Evolutionary conservation across 164 flowering plant species (phyloP).

Genomic region (Dillenia turbinata): DNA sequence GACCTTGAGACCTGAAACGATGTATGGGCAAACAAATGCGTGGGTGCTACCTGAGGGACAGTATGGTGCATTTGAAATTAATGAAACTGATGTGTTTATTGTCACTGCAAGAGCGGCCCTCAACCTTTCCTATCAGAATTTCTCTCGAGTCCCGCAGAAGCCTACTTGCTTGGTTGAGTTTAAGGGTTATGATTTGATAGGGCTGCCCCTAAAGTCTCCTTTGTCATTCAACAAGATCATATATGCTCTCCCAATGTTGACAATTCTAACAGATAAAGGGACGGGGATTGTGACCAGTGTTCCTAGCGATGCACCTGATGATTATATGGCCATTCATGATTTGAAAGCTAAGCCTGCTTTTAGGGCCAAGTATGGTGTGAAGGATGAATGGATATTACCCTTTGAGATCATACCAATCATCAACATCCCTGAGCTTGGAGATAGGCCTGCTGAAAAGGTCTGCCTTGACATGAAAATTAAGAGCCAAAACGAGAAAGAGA

Average conservation of each 20-base stretch:
- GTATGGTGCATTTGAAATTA: conserved; percentile 87
- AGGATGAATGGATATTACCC: conserved; percentile 78
- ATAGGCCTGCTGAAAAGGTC: conserved; percentile 66
- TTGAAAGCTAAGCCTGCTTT: conserved; percentile 66
- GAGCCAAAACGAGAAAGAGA: conserved; percentile 77
- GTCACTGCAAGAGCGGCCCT: conserved; percentile 72
- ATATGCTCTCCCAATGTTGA: conserved; percentile 75
- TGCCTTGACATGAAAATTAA: conserved; percentile 65
- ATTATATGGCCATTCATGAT: conserved; percentile 71
- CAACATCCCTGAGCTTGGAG: conserved; percentile 65
- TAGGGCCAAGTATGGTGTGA: conserved; percentile 62
- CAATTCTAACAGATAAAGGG: conserved; percentile 71
- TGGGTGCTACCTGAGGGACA: conserved; percentile 92
- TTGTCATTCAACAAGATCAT: conserved; percentile 48
- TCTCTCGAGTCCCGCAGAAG: conserved; percentile 60
- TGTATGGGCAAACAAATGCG: conserved; percentile 89
- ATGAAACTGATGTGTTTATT: conserved; percentile 72
- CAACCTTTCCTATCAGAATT: conserved; percentile 78
- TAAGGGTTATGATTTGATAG: conserved; percentile 79
- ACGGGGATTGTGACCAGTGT: conserved; percentile 94
- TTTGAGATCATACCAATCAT: conserved; percentile 66
- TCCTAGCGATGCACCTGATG: conserved; percentile 94
- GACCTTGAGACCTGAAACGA: conserved; percentile 89
- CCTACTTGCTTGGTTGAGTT: conserved; percentile 75
- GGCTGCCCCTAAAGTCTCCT: conserved; percentile 68